Evolutionary conservation across 257 asterid species (phyloP).

Genomic region (Przewalskia tangutica): DNA sequence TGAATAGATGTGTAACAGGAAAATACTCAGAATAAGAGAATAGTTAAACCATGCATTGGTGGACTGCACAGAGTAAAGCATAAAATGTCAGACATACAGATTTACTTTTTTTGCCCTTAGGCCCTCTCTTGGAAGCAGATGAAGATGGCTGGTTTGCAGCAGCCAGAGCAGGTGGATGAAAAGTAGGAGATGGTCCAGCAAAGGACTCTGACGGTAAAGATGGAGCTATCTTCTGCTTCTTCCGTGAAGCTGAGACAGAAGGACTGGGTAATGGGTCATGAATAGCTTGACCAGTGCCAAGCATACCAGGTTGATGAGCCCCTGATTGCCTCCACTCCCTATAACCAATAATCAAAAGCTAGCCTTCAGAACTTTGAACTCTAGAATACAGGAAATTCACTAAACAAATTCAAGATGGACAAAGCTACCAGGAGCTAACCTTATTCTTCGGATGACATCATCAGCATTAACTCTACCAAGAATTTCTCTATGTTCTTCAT

Average conservation of each 20-base stretch:
- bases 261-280: slow-evolving; percentile 58
- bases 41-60: background rate
- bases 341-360: slow-evolving; percentile 1
- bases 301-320: slow-evolving; percentile 43
- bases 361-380: slow-evolving; percentile 9
- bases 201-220: slow-evolving; percentile 54
- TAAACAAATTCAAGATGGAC: background rate
- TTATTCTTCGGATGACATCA: slow-evolving; percentile 63
- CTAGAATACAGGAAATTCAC: background rate
- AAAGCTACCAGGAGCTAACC: slow-evolving; percentile 24
- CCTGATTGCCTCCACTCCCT: slow-evolving; percentile 74
- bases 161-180: slow-evolving; percentile 43
- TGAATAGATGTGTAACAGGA: slow-evolving; percentile 3
- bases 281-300: slow-evolving; percentile 36
- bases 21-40: slow-evolving; percentile 6
- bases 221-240: slow-evolving; percentile 42
- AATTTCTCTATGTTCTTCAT: slow-evolving; percentile 80
- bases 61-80: background rate
- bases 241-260: slow-evolving; percentile 62
- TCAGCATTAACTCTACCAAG: slow-evolving; percentile 63
- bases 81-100: slow-evolving; percentile 37
- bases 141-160: slow-evolving; percentile 53
- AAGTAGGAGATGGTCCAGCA: slow-evolving; percentile 57
- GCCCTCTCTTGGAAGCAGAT: slow-evolving; percentile 56
- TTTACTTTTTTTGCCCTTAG: slow-evolving; percentile 58